phyloP scores from a whole-genome alignment of 164 flowering plant species.

The Aristolochia fimbriata region DNA sequence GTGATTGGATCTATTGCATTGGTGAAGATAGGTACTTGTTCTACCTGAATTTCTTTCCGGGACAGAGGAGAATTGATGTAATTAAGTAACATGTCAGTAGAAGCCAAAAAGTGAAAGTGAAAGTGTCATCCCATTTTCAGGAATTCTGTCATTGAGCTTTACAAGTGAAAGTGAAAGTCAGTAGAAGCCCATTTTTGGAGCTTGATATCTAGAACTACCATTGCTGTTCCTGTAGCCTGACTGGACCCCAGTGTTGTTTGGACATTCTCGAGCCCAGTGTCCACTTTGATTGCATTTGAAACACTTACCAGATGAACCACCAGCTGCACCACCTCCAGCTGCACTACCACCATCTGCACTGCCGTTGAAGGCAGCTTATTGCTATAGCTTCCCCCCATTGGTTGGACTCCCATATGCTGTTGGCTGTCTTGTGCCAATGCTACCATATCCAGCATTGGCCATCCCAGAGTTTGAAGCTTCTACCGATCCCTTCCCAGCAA shows the following conservation, averaged over 20 bases:
- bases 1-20: constrained; percentile 95
- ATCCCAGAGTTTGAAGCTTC: constrained; percentile 17
- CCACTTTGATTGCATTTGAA: constrained; percentile 71
- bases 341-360: too few relatives aligned
- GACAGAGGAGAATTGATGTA: not conserved
- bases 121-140: too few relatives aligned
- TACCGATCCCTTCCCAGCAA: constrained; percentile 17
- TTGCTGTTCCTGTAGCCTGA: constrained; percentile 30
- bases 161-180: too few relatives aligned
- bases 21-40: constrained; percentile 85
- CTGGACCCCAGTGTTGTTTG: constrained; percentile 19
- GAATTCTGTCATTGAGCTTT: too few relatives aligned
- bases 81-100: not conserved
- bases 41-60: not conserved
- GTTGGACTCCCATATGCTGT: constrained; percentile 23
- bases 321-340: too few relatives aligned
- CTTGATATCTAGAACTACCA: constrained; percentile 14
- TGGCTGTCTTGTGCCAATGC: constrained; percentile 17
- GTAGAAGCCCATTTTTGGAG: too few relatives aligned
- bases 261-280: constrained; percentile 79
- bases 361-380: constrained; percentile 16
- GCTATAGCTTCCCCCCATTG: constrained; percentile 29
- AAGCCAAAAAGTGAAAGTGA: too few relatives aligned
- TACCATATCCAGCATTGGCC: constrained; percentile 18
- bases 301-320: constrained; percentile 45